Conservation (phyloP, 2,329 filamentous ascomycete species). For the Huntiella omanensis region DNA sequence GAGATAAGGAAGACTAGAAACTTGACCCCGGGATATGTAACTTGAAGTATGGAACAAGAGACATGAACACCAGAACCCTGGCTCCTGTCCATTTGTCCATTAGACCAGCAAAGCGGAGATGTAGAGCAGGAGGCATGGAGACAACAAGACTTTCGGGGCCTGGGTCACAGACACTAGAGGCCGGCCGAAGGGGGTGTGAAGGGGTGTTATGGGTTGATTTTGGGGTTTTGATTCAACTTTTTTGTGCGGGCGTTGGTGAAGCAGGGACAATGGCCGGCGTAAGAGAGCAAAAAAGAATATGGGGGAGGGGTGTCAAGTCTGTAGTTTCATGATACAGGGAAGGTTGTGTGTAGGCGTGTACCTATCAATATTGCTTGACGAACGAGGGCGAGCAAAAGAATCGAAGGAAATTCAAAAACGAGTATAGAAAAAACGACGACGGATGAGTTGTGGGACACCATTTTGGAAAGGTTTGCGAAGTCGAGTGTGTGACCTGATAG, state of each 20-base stretch:
- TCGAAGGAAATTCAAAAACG: too few relatives aligned
- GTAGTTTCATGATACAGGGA: too few relatives aligned
- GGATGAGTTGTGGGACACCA: too few relatives aligned
- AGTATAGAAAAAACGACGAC: too few relatives aligned
- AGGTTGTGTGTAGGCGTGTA: too few relatives aligned
- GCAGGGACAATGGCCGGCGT: neutral
- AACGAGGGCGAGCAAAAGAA: too few relatives aligned
- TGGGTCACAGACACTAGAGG: neutral
- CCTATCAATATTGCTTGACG: too few relatives aligned
- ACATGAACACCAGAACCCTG: neutral
- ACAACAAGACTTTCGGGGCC: neutral
- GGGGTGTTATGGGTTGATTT: neutral
- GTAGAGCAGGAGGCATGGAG: neutral
- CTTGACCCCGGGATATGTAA: constrained; percentile 1
- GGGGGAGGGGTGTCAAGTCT: neutral
- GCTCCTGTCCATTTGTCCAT: too few relatives aligned
- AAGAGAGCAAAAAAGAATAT: neutral
- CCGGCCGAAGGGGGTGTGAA: neutral
- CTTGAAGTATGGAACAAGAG: constrained; percentile 1
- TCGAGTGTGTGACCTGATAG: too few relatives aligned
- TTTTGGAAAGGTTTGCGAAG: too few relatives aligned
- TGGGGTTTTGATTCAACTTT: constrained; percentile 1
- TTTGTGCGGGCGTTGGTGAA: constrained; percentile 1
- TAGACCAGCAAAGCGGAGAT: neutral
- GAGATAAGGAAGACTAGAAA: neutral